Conservation (phyloP, 1,284 basidiomycete species). For the Rhodofomes roseus region DNA sequence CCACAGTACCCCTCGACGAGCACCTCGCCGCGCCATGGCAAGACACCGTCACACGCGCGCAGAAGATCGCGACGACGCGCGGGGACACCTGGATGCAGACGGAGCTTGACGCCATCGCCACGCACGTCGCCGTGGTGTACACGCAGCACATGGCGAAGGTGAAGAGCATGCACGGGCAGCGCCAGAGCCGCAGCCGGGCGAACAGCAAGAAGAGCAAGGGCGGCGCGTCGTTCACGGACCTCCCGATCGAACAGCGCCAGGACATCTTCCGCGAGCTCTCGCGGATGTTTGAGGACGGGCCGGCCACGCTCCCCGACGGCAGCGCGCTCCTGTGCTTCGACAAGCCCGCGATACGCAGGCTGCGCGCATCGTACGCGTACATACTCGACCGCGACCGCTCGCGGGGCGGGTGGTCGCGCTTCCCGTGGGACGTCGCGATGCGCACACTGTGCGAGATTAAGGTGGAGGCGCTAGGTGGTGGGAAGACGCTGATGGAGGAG, state of each 20-base stretch:
- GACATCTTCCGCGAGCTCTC: slow-evolving; percentile 42
- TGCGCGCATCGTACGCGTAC: slow-evolving; percentile 54
- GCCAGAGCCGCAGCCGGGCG: not conserved
- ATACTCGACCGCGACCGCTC: slow-evolving; percentile 30
- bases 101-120: slow-evolving; percentile 26
- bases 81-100: slow-evolving; percentile 10
- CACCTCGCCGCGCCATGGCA: slow-evolving; percentile 37
- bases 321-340: slow-evolving; percentile 9
- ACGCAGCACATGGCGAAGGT: slow-evolving; percentile 20
- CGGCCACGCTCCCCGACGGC: not conserved
- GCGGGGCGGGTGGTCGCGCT: slow-evolving; percentile 32
- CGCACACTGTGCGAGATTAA: slow-evolving; percentile 48
- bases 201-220: slow-evolving; percentile 1
- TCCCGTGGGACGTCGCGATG: slow-evolving; percentile 52
- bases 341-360: slow-evolving; percentile 29
- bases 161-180: slow-evolving; percentile 12
- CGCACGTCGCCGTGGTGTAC: slow-evolving; percentile 26
- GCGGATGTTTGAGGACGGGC: slow-evolving; percentile 32
- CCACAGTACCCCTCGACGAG: slow-evolving; percentile 23
- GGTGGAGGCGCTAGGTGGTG: slow-evolving; percentile 24
- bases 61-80: slow-evolving; percentile 1
- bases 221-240: slow-evolving; percentile 32
- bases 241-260: slow-evolving; percentile 44
- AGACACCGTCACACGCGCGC: slow-evolving; percentile 26
- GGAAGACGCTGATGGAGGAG: slow-evolving; percentile 12